A percentile compares a stretch with the other conserved stretches of the same genome.
Evolutionary conservation across 2,329 filamentous ascomycete species (phyloP).

Genomic region (Xylariaceae sp.): DNA sequence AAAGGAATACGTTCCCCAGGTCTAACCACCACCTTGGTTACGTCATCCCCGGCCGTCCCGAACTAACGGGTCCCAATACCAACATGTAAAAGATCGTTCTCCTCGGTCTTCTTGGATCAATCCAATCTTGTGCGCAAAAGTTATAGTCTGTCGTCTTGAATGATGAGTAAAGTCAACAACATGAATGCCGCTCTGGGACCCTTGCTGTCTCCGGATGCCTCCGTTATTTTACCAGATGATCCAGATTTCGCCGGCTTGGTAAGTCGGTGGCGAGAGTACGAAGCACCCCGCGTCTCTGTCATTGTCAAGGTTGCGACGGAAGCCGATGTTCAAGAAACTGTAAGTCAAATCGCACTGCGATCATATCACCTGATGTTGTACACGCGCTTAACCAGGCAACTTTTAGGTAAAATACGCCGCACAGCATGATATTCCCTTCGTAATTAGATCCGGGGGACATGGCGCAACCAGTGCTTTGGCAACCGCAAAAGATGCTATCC

Average conservation of each 20-base stretch:
- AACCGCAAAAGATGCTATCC: constrained; percentile 17
- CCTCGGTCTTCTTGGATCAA: no score
- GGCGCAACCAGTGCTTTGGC: constrained; percentile 21
- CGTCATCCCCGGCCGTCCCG: no score
- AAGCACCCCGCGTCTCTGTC: constrained; percentile 16
- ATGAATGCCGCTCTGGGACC: no score
- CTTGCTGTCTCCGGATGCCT: constrained; percentile 1
- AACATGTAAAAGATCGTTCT: no score
- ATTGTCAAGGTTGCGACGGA: constrained; percentile 21
- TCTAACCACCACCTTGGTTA: no score
- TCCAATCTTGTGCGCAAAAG: no score
- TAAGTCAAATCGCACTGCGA: constrained; percentile 5
- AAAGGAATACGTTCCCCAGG: no score
- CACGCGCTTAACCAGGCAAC: background rate
- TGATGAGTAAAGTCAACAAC: no score
- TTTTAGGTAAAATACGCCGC: constrained; percentile 19
- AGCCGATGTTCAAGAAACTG: constrained; percentile 20
- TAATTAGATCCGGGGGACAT: constrained; percentile 25
- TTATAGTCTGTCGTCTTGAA: no score
- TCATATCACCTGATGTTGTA: background rate
- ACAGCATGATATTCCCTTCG: constrained; percentile 17
- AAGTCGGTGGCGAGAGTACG: constrained; percentile 17
- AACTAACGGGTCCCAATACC: no score
- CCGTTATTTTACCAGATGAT: background rate
- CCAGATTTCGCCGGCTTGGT: constrained; percentile 5